These are phyloP conservation scores for Plasmodium relictum DNA, from an alignment of 169 alveolate species.

Conservation along the genomic window DNA sequence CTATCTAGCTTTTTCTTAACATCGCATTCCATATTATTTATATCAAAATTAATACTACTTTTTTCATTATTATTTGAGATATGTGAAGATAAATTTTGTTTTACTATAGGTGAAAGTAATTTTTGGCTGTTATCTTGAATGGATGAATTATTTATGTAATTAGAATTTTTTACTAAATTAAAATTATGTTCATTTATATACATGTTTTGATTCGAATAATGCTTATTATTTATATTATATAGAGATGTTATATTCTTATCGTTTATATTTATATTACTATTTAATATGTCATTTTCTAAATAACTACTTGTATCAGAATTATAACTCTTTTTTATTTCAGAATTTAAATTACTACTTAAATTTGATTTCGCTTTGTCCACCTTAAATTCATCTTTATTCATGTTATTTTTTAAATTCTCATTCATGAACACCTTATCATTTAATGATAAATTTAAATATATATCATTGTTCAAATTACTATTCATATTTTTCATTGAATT, in stretches of 20 bases:
- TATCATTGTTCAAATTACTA: neutral
- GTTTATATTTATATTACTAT: neutral
- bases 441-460: neutral
- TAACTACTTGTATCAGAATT: neutral
- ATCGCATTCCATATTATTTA: slow-evolving; percentile 3
- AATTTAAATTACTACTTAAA: neutral
- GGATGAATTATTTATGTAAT: neutral
- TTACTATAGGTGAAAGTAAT: neutral
- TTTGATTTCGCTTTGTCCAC: neutral
- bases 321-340: neutral
- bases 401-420: neutral
- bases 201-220: neutral
- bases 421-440: neutral
- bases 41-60: neutral
- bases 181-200: neutral
- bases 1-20: too few relatives aligned
- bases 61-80: neutral
- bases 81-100: neutral
- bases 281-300: neutral
- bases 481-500: neutral
- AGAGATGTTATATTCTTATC: neutral
- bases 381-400: neutral
- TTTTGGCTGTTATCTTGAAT: neutral
- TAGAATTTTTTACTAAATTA: neutral
- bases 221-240: neutral